Evolutionary conservation across 2,329 filamentous ascomycete genomes (phyloP).

Genomic region (Lasiodiplodia sp.): DNA sequence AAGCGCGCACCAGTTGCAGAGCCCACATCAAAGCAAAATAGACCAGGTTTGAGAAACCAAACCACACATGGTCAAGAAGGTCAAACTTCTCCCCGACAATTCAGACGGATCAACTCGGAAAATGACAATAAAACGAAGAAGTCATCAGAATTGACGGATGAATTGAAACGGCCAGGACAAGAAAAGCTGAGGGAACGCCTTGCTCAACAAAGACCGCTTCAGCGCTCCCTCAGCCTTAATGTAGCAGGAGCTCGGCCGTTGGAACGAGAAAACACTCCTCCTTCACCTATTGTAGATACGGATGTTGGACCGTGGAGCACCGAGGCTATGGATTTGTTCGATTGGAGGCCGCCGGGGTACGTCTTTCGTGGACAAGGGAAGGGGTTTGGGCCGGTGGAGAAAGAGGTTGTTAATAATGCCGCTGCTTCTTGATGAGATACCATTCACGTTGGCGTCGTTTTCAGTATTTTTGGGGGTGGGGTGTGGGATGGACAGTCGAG

Average conservation of each 20-base stretch:
- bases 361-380: slow-evolving; percentile 30
- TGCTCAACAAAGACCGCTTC: not conserved
- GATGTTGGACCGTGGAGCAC: slow-evolving; percentile 72
- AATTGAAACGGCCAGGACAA: not conserved
- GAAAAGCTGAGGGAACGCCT: not conserved
- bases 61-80: not conserved
- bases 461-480: too few species aligned
- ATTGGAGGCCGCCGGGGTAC: slow-evolving; percentile 60
- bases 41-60: slow-evolving; percentile 2
- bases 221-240: slow-evolving; percentile 14
- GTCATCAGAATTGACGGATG: not conserved
- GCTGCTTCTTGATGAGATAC: not conserved
- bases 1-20: too few species aligned
- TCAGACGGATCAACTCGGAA: slow-evolving; percentile 31
- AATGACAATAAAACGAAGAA: slow-evolving; percentile 1
- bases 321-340: slow-evolving; percentile 72
- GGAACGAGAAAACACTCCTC: slow-evolving; percentile 46
- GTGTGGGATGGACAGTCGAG: too few species aligned
- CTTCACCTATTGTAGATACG: slow-evolving; percentile 53
- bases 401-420: not conserved
- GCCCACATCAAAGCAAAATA: not conserved
- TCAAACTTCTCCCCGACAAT: slow-evolving; percentile 3
- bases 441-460: not conserved
- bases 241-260: not conserved
- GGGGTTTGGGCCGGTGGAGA: slow-evolving; percentile 15